A percentile compares a stretch with the other conserved stretches of the same genome.
Conservation (phyloP, 768 basidiomycete genomes). For the Mycena rosella region DNA sequence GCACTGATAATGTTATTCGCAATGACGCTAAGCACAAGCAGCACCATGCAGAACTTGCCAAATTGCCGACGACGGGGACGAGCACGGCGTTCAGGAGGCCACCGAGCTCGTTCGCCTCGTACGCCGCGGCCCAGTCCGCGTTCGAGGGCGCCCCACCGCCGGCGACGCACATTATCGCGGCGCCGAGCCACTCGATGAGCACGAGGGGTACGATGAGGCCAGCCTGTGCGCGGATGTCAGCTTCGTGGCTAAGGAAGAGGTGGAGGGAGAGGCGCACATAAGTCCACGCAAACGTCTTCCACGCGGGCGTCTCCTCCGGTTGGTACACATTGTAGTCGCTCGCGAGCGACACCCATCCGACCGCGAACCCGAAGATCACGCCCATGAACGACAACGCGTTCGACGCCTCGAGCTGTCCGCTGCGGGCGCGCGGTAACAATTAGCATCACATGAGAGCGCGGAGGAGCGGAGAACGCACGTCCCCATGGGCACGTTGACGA, state of each 20-base stretch:
- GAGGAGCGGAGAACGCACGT: constrained; percentile 8
- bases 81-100: constrained; percentile 65
- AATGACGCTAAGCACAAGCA: constrained; percentile 61
- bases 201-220: constrained; percentile 43
- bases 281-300: constrained; percentile 55
- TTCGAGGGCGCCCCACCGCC: constrained; percentile 49
- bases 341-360: constrained; percentile 58
- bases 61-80: constrained; percentile 61
- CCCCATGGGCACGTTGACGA: constrained; percentile 44
- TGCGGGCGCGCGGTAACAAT: not conserved
- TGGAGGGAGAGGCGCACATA: constrained; percentile 58
- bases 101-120: constrained; percentile 54
- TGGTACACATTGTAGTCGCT: constrained; percentile 60
- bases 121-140: constrained; percentile 52
- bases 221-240: constrained; percentile 2
- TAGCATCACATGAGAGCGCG: not conserved
- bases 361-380: constrained; percentile 61
- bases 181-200: constrained; percentile 61
- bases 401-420: constrained; percentile 49
- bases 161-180: constrained; percentile 51
- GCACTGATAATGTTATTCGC: constrained; percentile 68
- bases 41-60: constrained; percentile 68
- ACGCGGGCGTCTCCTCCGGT: constrained; percentile 48
- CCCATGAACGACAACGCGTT: constrained; percentile 48
- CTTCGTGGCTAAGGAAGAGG: constrained; percentile 43